Evolutionary conservation across 1,139 yeast genomes (phyloP), one percentile per base, ranked within the genome.

Genomic region (Taphrina flavorubra): DNA sequence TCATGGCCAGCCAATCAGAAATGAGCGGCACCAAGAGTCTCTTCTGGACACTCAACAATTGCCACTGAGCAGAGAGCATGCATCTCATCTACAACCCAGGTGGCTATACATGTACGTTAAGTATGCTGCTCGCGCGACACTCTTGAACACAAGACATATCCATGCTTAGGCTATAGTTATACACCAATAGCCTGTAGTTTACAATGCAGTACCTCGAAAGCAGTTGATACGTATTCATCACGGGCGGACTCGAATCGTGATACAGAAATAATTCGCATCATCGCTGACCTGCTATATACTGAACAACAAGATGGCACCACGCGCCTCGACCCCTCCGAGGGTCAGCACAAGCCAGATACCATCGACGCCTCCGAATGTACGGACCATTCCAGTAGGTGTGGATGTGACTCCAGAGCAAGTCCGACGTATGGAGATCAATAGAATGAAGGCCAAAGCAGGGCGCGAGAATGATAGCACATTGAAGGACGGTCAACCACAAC

Each of bases 401-500:
- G 58, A 57, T 42, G 44, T 67, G 57, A 67, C 70, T 25, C 66
- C 70, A 14, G 67, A 69, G 49, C 70, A 67, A 47, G 65, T 68
- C 51, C 69, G 68, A 49, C 62, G 67, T n/a, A 69, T 65, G 63
- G 67, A 73, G 59, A 70, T 66, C 34, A 72, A 73, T 39, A 64
- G 74, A 39, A 68, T 69, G 57, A 67, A 67, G 55, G 75, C 75
- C 6, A 68, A 71, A n/a, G 74, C 72, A 37, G 59, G 72, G 70
- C 72, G n/a, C 66, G 69, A 25, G 69, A 71, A 20, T 51, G 25
- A 25, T 14, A 14, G 37, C 39, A 40, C 31, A 1, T 25, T 72
- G 55, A 40, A 71, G 46, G 62, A 74, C 51, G 18, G 72, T 60
- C 59, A 47, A 40, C 60, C 57, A 46, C 62, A 16, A 69, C 71